Evolutionary conservation across 306 rosid genomes (phyloP).

Genomic region (Phaseolus lunatus): DNA sequence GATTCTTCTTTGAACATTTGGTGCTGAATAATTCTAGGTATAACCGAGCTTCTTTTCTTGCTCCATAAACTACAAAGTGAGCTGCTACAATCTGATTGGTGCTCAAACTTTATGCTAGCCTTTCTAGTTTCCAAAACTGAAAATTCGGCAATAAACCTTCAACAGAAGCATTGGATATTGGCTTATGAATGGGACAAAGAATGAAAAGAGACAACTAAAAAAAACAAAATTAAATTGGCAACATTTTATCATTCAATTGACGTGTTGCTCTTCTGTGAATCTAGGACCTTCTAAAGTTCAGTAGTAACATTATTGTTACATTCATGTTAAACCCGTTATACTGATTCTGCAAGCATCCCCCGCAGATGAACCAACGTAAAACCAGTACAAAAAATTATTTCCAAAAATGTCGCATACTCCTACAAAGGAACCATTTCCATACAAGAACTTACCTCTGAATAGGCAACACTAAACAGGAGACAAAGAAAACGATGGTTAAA

Average conservation of each 20-base stretch:
- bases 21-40: neutral
- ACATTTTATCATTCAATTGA: neutral
- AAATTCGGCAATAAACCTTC: neutral
- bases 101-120: neutral
- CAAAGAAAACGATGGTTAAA: slow-evolving; percentile 39
- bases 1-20: slow-evolving; percentile 57
- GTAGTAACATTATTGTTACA: neutral
- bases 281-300: neutral
- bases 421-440: neutral
- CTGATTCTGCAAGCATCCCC: neutral
- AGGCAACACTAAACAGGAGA: slow-evolving; percentile 25
- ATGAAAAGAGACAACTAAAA: neutral
- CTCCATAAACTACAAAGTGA: neutral
- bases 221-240: neutral
- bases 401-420: neutral
- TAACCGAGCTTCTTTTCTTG: neutral
- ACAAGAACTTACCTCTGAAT: slow-evolving; percentile 1
- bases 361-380: neutral
- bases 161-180: neutral
- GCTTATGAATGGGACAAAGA: neutral
- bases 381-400: neutral
- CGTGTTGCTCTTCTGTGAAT: neutral
- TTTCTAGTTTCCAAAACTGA: neutral
- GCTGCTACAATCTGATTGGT: neutral
- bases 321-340: neutral